These are phyloP conservation scores for Gracilaria caudata DNA, from an alignment of 23 red algal genomes.

Conservation along the genomic window DNA sequence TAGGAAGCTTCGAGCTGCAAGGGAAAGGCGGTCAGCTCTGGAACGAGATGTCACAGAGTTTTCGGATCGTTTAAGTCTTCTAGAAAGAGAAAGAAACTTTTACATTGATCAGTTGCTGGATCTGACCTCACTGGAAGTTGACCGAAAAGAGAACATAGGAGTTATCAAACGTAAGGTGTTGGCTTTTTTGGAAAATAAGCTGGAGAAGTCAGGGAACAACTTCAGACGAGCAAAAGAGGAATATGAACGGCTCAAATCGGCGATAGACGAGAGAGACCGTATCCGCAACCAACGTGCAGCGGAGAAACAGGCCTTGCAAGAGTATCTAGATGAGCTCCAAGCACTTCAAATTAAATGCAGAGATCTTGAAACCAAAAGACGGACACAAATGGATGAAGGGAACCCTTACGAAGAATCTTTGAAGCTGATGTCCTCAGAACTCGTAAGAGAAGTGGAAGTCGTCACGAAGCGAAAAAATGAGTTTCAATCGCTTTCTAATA, in stretches of 20 bases:
- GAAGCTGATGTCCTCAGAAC: slow-evolving; percentile 9
- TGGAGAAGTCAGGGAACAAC: not conserved
- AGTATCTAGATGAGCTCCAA: slow-evolving; percentile 34
- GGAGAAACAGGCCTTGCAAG: slow-evolving; percentile 6
- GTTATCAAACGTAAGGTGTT: not conserved
- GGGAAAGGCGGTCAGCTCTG: slow-evolving; percentile 18
- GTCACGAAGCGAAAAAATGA: slow-evolving; percentile 24
- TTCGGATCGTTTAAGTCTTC: slow-evolving; percentile 7
- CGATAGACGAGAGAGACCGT: slow-evolving; percentile 34
- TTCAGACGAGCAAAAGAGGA: slow-evolving; percentile 8
- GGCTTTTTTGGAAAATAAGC: slow-evolving; percentile 6
- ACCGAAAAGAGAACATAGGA: slow-evolving; percentile 2
- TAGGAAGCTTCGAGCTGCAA: slow-evolving; percentile 13
- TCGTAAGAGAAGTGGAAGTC: slow-evolving; percentile 4
- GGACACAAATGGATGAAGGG: slow-evolving; percentile 4
- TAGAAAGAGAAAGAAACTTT: slow-evolving; percentile 31
- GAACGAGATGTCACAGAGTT: slow-evolving; percentile 17
- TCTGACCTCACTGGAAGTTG: not conserved
- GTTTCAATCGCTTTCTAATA: slow-evolving; percentile 24
- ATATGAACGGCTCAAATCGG: not conserved
- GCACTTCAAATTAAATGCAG: slow-evolving; percentile 20
- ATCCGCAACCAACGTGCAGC: not conserved
- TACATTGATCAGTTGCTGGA: slow-evolving; percentile 34
- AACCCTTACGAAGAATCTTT: slow-evolving; percentile 49
- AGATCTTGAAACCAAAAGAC: slow-evolving; percentile 31